Evolutionary conservation across 192 early-diverging fungal species (phyloP), one percentile per base, ranked within the genome.

Genomic region (Dimargaris cristalligena): DNA sequence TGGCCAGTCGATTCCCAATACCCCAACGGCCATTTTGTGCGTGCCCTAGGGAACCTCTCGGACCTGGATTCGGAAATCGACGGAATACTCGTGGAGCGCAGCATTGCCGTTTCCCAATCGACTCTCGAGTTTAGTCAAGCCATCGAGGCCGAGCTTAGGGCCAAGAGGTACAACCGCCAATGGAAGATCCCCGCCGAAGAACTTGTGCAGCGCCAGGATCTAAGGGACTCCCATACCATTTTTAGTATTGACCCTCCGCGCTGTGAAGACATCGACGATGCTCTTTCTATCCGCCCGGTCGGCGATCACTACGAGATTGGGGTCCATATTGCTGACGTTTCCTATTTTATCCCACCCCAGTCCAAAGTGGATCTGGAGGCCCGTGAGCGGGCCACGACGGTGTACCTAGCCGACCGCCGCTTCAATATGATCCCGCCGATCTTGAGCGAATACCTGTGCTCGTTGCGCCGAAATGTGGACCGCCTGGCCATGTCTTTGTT

Each of bases 251-350:
- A 88, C 61, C 86, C 86, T 4, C 75, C 71, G 16, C 83, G 83
- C 60, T 82, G 84, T 65, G 78, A 85, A 66, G 86, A 88, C 67
- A 88, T 88, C 55, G 86, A 88, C 67, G 86, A 88, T 51, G 84
- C 84, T 11, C 67, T 88, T 29, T 88, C 86, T 16, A 70, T 74
- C 41, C 20, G 34, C 20, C 26, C 23, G 14, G 56, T 77, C 1
- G 63, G 60, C 3, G 60, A 68, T 50, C 75, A 72, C 0, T 65
- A 78, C 33, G 84, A 86, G 60, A 71, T 88, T 28, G 86, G 84
- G 8, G 80, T 88, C 41, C 86, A 88, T 44, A 88, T 88, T 62
- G 86, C 86, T 3, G 86, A 88, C 58, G 83, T 85, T 3, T 71
- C 80, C 9, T 80, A 74, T 25, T 88, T 86, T 73, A 74, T 88